phyloP scores from a whole-genome alignment of 2,329 filamentous ascomycete species.

The Ceratocystis huliohia region DNA sequence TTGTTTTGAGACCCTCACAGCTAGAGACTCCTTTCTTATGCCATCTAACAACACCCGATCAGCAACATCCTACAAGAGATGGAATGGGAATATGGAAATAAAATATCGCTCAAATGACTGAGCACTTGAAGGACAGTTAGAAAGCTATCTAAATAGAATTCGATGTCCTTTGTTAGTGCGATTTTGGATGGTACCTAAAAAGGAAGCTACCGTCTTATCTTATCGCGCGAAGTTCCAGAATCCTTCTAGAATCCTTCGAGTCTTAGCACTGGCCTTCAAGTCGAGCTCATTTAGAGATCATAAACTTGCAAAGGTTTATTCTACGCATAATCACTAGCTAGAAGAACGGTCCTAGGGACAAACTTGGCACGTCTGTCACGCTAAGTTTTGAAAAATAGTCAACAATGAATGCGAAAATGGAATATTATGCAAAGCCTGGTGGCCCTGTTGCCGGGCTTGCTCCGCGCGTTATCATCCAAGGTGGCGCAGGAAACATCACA shows the following conservation, averaged over 20 bases:
- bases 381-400: not conserved
- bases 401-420: conserved; percentile 15
- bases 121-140: not conserved
- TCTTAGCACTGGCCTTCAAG: not conserved
- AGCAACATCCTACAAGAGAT: too few relatives aligned
- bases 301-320: not conserved
- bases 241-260: not conserved
- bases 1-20: too few relatives aligned
- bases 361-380: too few relatives aligned
- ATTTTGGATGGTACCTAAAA: not conserved
- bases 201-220: conserved; percentile 4
- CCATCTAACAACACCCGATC: too few relatives aligned
- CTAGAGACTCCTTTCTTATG: too few relatives aligned
- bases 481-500: conserved; percentile 58
- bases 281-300: not conserved
- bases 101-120: not conserved
- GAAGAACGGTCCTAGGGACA: too few relatives aligned
- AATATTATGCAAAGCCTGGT: not conserved
- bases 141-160: not conserved
- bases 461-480: conserved; percentile 57
- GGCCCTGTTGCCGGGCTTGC: conserved; percentile 25
- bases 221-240: not conserved
- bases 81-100: not conserved
- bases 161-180: not conserved
- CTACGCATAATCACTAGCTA: too few relatives aligned